A percentile compares a stretch with the other conserved stretches of the same genome.
Conservation (phyloP, 1,284 basidiomycete genomes). For the Heterobasidion annosum region DNA sequence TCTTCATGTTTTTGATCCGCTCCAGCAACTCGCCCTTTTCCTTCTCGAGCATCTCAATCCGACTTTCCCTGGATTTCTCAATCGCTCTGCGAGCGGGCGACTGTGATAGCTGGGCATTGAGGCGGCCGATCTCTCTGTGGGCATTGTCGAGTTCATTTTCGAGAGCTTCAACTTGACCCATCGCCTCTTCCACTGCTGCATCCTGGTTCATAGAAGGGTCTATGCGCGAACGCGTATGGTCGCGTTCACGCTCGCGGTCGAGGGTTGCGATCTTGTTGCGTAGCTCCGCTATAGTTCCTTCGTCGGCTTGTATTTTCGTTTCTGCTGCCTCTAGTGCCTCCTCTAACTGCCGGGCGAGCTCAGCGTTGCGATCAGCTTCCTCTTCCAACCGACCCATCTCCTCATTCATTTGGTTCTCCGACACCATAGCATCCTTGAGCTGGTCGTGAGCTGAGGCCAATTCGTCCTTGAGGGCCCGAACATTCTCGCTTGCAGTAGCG, state of each 20-base stretch:
- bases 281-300: slow-evolving; percentile 42
- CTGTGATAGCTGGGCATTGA: slow-evolving; percentile 60
- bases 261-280: slow-evolving; percentile 42
- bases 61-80: slow-evolving; percentile 62
- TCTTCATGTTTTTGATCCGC: slow-evolving; percentile 49
- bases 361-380: slow-evolving; percentile 39
- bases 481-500: slow-evolving; percentile 31
- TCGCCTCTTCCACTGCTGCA: slow-evolving; percentile 32
- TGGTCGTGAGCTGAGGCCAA: slow-evolving; percentile 36
- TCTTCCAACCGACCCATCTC: slow-evolving; percentile 27
- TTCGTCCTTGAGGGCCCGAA: slow-evolving; percentile 44
- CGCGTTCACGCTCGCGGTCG: slow-evolving; percentile 50
- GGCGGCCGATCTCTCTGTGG: slow-evolving; percentile 68
- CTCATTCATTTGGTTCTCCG: slow-evolving; percentile 38
- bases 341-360: slow-evolving; percentile 57
- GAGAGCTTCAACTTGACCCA: slow-evolving; percentile 48
- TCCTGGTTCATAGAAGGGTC: slow-evolving; percentile 21
- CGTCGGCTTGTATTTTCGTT: slow-evolving; percentile 53
- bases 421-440: slow-evolving; percentile 31
- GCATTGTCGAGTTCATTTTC: slow-evolving; percentile 78
- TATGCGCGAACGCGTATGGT: slow-evolving; percentile 24
- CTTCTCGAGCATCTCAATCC: slow-evolving; percentile 65
- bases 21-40: slow-evolving; percentile 70
- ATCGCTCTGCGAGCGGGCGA: slow-evolving; percentile 70
- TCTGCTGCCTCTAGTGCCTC: slow-evolving; percentile 65